Evolutionary conservation across 148 eudicot genomes (phyloP).

Genomic region (Vaccinium macrocarpon): DNA sequence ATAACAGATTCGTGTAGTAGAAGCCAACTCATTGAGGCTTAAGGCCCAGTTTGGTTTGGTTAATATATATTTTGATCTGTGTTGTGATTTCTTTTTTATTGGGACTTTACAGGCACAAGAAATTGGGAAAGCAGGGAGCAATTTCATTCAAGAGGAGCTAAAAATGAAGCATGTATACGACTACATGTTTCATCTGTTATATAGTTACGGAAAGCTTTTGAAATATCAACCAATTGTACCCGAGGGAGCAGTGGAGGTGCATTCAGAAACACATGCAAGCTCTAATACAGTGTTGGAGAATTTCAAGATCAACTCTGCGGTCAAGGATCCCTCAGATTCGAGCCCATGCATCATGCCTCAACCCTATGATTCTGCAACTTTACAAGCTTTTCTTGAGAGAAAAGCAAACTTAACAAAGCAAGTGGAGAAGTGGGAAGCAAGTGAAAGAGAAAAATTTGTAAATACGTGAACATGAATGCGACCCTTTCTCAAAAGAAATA

Average conservation of each 20-base stretch:
- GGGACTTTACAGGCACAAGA: slow-evolving; percentile 38
- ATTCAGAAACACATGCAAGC: slow-evolving; percentile 36
- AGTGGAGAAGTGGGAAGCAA: slow-evolving; percentile 23
- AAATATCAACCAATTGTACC: slow-evolving; percentile 37
- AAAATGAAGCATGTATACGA: slow-evolving; percentile 41
- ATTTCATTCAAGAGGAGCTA: slow-evolving; percentile 41
- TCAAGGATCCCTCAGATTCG: slow-evolving; percentile 29
- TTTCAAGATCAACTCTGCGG: slow-evolving; percentile 25
- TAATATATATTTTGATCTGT: not conserved
- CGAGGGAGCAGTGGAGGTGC: slow-evolving; percentile 24
- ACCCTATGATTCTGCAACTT: slow-evolving; percentile 24
- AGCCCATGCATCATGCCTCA: slow-evolving; percentile 37
- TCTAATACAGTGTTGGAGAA: slow-evolving; percentile 16
- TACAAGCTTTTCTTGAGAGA: slow-evolving; percentile 14
- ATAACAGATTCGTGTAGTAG: not conserved
- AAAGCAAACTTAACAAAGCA: slow-evolving; percentile 16
- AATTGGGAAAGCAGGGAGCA: slow-evolving; percentile 46
- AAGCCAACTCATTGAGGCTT: not conserved
- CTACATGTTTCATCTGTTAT: slow-evolving; percentile 38
- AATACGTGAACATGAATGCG: not conserved
- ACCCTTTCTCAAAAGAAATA: not conserved
- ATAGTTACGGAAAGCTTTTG: slow-evolving; percentile 33
- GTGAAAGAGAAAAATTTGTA: not conserved
- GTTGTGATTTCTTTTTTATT: not conserved
- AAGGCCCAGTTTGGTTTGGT: not conserved